Evolutionary conservation across 371 early-diverging fungal genomes (phyloP).

Genomic region (Chytridiales sp.): DNA sequence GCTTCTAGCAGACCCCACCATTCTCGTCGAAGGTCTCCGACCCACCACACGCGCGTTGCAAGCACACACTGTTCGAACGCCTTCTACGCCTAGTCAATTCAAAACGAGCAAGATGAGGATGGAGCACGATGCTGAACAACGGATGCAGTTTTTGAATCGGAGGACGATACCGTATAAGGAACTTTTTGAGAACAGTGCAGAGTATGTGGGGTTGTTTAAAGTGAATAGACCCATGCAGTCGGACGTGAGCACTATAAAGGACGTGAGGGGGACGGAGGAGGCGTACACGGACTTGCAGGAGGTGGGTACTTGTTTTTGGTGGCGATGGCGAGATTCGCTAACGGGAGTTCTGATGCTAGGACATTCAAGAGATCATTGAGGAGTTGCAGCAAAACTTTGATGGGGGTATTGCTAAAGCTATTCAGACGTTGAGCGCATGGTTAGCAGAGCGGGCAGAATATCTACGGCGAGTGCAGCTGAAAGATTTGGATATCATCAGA

Average conservation of each 20-base stretch:
- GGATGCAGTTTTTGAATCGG: no score
- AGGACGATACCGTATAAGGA: no score
- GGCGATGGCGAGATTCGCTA: no score
- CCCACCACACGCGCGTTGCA: no score
- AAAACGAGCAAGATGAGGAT: no score
- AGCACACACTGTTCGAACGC: no score
- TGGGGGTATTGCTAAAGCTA: conserved; percentile 8
- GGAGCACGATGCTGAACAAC: no score
- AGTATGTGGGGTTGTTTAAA: conserved; percentile 31
- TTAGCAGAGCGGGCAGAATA: background rate
- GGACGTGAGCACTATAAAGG: conserved; percentile 9
- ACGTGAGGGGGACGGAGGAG: conserved; percentile 20
- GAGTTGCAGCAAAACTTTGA: conserved; percentile 3
- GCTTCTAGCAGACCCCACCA: no score
- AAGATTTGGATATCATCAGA: no score
- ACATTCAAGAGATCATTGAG: conserved; percentile 12
- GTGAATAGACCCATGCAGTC: conserved; percentile 27
- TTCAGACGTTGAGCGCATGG: background rate
- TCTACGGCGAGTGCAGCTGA: conserved; percentile 9
- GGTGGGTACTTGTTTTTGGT: background rate
- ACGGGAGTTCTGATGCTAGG: no score
- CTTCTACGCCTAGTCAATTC: no score
- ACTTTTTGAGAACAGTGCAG: conserved; percentile 19
- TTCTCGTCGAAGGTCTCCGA: no score
- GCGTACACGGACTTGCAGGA: conserved; percentile 11